Percentiles rank a stretch among this genome's conserved stretches.
Conservation (phyloP, 176 grass and related monocot genomes). For the Rhynchospora pubera region DNA sequence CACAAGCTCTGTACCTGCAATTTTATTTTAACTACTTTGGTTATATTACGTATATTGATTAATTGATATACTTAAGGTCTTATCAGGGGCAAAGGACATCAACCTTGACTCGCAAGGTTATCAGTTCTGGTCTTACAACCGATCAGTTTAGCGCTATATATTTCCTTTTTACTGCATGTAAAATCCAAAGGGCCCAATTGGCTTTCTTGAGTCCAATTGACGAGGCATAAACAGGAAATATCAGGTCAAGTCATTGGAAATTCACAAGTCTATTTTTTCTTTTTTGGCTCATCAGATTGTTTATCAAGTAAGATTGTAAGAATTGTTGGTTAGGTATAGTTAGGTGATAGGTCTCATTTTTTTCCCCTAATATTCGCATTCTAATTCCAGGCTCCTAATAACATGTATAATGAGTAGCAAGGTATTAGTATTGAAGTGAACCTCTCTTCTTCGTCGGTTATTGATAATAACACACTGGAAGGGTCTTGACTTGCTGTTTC, state of each 20-base stretch:
- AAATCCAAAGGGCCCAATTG: not conserved
- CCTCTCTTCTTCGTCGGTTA: constrained; percentile 81
- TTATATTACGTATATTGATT: not conserved
- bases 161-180: not conserved
- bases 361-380: not conserved
- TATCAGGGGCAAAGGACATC: not conserved
- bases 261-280: not conserved
- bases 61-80: not conserved
- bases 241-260: not conserved
- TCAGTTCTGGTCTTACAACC: not conserved
- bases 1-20: constrained; percentile 74
- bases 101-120: not conserved
- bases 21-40: constrained; percentile 24
- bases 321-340: not conserved
- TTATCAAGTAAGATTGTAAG: not conserved
- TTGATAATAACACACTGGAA: constrained; percentile 54
- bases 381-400: not conserved
- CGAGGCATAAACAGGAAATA: not conserved
- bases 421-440: constrained; percentile 25
- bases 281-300: not conserved
- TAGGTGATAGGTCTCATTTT: not conserved
- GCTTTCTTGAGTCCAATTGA: not conserved
- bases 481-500: constrained; percentile 59
- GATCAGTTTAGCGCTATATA: not conserved
- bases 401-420: constrained; percentile 1